Base-by-base conservation (phyloP, 495 filamentous ascomycete genomes). In the Jackrogersella multiformis region DNA sequence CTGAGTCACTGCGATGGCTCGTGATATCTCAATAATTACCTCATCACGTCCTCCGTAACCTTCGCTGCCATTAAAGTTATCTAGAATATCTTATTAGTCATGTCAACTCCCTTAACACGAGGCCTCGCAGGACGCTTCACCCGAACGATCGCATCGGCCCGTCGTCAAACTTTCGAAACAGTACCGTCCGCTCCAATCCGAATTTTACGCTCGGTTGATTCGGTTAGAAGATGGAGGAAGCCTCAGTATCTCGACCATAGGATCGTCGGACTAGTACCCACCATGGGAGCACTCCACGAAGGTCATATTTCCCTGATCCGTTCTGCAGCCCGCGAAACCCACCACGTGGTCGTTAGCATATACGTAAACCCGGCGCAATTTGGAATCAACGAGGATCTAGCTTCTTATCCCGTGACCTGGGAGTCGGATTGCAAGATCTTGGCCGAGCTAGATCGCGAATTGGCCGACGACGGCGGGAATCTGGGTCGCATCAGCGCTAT, bases 331-430 rank as follows among this genome's bases (percentile, higher is more conserved):
- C 76, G 82, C 56, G 92, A 96, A 73, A 95, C 93, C 77, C 87
- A 90, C 61, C 84, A 90, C 66, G 88, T 98, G 49, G 88, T 97
- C 56, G 91, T 98, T 39, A 90, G 87, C 73, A 89, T 98, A 72
- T 99, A 91, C 73, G 92, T 99, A 70, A 99, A 99, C 74, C 95
- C 95, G 5, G 94, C 96, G 1, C 95, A 98, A 80, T 99, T 99
- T 74, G 94, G 94, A 4, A 82, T 94, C 10, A 88, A 87, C 53
- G 95, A 99, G 74, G 95, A 99, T 70, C 80, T 99, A 8, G 85
- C 82, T 30, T 90, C 84, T 59, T 99, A 99, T 73, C 95, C 95
- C 0, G 88, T 91, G n/a, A 98, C 92, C 3, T 96, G 93, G 90
- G 87, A 89, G 18, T 77, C 82, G 18, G 95, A 99, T 75, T 75